These are phyloP conservation scores for Coemansia umbellata DNA, from an alignment of 192 early-diverging fungal genomes.

Conservation along the genomic window DNA sequence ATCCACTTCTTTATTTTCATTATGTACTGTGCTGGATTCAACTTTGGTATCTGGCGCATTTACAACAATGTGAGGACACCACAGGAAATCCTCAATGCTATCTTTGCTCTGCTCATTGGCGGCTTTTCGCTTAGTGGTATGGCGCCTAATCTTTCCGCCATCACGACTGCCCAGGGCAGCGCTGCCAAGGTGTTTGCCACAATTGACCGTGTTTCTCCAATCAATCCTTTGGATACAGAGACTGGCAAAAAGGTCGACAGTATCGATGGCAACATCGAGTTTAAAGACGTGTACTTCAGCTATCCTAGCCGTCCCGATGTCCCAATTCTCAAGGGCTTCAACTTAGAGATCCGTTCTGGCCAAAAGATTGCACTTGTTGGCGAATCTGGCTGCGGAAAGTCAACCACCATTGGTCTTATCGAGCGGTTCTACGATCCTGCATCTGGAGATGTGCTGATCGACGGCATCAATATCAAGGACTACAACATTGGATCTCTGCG, in stretches of 20 bases:
- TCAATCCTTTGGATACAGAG: slow-evolving; percentile 55
- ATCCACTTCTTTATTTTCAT: slow-evolving; percentile 71
- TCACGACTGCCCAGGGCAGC: slow-evolving; percentile 71
- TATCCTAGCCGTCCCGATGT: slow-evolving; percentile 83
- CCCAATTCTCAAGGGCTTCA: slow-evolving; percentile 68
- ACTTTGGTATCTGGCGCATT: slow-evolving; percentile 66
- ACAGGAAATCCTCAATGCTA: slow-evolving; percentile 68
- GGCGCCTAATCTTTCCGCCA: slow-evolving; percentile 64
- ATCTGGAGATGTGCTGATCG: slow-evolving; percentile 60
- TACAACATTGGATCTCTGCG: slow-evolving; percentile 75
- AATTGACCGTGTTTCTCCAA: slow-evolving; percentile 76
- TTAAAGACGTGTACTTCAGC: slow-evolving; percentile 72
- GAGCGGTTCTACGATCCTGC: slow-evolving; percentile 77
- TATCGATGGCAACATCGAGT: slow-evolving; percentile 61
- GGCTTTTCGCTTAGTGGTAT: slow-evolving; percentile 62
- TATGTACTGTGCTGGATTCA: slow-evolving; percentile 72
- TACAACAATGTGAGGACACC: slow-evolving; percentile 35
- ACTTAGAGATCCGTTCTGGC: slow-evolving; percentile 65
- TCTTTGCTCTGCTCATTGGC: slow-evolving; percentile 84
- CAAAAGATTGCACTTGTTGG: slow-evolving; percentile 84
- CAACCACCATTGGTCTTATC: slow-evolving; percentile 75
- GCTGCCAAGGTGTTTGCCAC: slow-evolving; percentile 72
- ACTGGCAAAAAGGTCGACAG: slow-evolving; percentile 33
- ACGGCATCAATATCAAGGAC: slow-evolving; percentile 70
- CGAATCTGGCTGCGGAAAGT: slow-evolving; percentile 78